Evolutionary conservation across 441 rosid species (phyloP).

Genomic region (Populus tomentosa): DNA sequence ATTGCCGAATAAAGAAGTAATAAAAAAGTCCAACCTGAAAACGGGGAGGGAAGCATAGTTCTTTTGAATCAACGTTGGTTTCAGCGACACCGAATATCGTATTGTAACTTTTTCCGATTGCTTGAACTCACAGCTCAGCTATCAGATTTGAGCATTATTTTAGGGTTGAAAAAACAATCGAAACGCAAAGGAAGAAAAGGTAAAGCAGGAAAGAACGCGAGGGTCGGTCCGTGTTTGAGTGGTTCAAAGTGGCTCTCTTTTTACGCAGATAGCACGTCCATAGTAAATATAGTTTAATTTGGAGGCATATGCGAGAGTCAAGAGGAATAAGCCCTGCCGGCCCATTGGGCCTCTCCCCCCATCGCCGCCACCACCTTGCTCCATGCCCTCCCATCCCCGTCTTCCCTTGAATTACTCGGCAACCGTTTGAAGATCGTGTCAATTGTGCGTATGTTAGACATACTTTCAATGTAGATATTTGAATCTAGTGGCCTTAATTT

Average conservation of each 20-base stretch:
- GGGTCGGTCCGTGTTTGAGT: too few relatives aligned
- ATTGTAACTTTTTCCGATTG: too few relatives aligned
- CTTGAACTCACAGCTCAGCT: too few relatives aligned
- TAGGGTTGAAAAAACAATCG: too few relatives aligned
- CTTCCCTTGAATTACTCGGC: not conserved
- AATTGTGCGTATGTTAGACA: not conserved
- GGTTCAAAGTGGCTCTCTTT: not conserved
- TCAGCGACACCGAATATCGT: not conserved
- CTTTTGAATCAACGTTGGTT: not conserved
- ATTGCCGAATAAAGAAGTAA: too few relatives aligned
- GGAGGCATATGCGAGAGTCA: not conserved
- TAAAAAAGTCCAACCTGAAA: not conserved
- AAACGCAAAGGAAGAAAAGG: too few relatives aligned
- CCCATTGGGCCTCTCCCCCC: conserved; percentile 9
- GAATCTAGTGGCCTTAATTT: not conserved
- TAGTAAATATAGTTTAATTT: not conserved
- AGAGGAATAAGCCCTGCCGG: not conserved
- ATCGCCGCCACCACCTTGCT: not conserved
- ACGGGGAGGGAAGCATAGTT: not conserved
- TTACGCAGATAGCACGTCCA: not conserved
- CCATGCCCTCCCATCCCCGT: not conserved
- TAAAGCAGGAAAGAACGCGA: too few relatives aligned
- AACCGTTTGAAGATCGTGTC: not conserved
- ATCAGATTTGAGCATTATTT: too few relatives aligned
- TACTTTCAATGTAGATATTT: not conserved